Evolutionary conservation across 805 yeast species (phyloP), one percentile per base, ranked within the genome.

Genomic region (Candida silvicultrix): DNA sequence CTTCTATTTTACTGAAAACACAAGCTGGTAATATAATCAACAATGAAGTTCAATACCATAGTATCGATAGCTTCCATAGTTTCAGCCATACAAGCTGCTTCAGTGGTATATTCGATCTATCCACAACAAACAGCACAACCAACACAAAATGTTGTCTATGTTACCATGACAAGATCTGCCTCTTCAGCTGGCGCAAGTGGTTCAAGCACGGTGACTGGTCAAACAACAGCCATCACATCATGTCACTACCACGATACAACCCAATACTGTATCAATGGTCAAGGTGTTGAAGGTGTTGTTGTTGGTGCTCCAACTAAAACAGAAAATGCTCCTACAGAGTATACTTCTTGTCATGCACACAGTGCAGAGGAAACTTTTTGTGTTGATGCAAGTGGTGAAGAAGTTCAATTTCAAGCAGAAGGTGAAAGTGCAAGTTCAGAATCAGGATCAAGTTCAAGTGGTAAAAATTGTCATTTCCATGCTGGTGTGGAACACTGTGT

Each of bases 401-500:
- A 53, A 29, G 51, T 50, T 25, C 50, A 44, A 20, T 52, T 52
- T 21, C 40, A 25, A 9, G 38, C 29, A 8, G 46, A 38, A 39
- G 34, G 9, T 5, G 44, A 40, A n/a, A n/a, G 42, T 18, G 42
- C 22, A 20, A 20, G 23, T n/a, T 37, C 39, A 6, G 22, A 35
- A 19, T 36, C 23, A 2, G 11, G 25, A 16, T 36, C 28, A 19
- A 25, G 16, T 11, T 45, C 41, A 10, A 15, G 31, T 21, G 51
- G 51, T n/a, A 36, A 40, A 11, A 46, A 40, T 28, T 54, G 57
- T 46, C 57, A 54, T 41, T 54, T 52, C 50, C 57, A 54, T 42
- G 57, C 57, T 25, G 57, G 57, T 41, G 54, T 54, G 20, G 56
- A 54, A 29, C 57, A 54, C 32, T 54, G 57, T 52, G 46, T 45